These are phyloP conservation scores for Obelidium mucronatum DNA, from an alignment of 192 early-diverging fungal genomes.

Conservation along the genomic window DNA sequence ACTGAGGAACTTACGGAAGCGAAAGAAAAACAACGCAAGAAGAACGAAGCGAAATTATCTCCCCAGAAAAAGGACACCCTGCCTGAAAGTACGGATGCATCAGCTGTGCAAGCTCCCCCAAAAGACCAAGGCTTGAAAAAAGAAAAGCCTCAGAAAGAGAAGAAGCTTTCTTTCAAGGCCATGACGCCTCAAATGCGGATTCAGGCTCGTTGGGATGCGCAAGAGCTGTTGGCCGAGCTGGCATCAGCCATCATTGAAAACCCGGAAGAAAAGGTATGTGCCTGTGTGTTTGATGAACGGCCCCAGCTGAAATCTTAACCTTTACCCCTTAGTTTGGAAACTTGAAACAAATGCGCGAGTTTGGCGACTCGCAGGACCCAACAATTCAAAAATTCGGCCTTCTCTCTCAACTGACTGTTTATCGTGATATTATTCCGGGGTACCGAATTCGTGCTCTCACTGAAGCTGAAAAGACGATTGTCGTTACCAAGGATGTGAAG, in stretches of 20 bases:
- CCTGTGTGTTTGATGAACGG: background rate
- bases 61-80: conserved; percentile 66
- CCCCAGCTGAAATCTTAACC: conserved; percentile 14
- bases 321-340: conserved; percentile 55
- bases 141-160: background rate
- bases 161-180: conserved; percentile 10
- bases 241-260: conserved; percentile 82
- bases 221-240: conserved; percentile 81
- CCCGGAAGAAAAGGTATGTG: conserved; percentile 75
- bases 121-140: background rate
- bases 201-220: conserved; percentile 40
- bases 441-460: conserved; percentile 92
- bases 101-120: background rate
- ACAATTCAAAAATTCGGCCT: conserved; percentile 78
- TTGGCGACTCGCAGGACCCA: conserved; percentile 69
- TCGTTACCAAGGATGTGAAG: conserved; percentile 90
- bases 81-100: conserved; percentile 21
- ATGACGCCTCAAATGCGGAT: conserved; percentile 27
- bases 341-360: conserved; percentile 72
- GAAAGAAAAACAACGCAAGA: conserved; percentile 33
- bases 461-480: conserved; percentile 75
- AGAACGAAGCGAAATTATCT: conserved; percentile 53
- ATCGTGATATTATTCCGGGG: conserved; percentile 92
- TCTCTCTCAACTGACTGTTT: conserved; percentile 90
- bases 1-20: background rate